Percentiles rank a stretch among this genome's conserved stretches.
Conservation (phyloP, 352 stramenopile genomes). For the Globisporangium alternatum region DNA sequence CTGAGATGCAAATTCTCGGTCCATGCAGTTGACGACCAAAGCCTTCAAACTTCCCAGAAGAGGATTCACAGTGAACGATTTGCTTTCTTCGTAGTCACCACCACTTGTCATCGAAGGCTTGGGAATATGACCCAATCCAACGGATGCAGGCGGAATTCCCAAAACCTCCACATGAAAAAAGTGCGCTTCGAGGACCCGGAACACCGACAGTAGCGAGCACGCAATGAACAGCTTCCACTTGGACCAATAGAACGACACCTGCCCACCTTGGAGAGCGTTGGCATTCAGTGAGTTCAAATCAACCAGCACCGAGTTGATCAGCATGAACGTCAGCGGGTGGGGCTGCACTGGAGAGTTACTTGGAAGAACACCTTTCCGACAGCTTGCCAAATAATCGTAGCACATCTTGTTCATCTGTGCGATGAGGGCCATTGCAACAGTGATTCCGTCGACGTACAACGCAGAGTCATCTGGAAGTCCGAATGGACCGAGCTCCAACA, state of each 20-base stretch:
- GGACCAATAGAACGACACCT: constrained; percentile 23
- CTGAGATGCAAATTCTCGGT: constrained; percentile 19
- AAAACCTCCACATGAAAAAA: constrained; percentile 86
- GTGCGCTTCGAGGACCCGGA: constrained; percentile 74
- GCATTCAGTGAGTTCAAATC: constrained; percentile 35
- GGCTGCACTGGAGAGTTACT: constrained; percentile 66
- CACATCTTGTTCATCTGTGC: constrained; percentile 65
- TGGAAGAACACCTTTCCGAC: constrained; percentile 57
- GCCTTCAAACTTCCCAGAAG: constrained; percentile 71
- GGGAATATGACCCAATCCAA: constrained; percentile 73
- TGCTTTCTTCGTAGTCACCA: constrained; percentile 19
- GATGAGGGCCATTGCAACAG: constrained; percentile 53
- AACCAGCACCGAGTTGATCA: constrained; percentile 79
- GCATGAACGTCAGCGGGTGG: constrained; percentile 85
- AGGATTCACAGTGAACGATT: constrained; percentile 39
- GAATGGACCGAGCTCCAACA: constrained; percentile 69
- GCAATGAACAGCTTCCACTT: constrained; percentile 68
- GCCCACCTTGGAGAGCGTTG: constrained; percentile 18
- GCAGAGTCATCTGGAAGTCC: constrained; percentile 32
- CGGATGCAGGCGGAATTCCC: constrained; percentile 71
- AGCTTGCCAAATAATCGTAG: constrained; percentile 73
- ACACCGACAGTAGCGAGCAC: constrained; percentile 57
- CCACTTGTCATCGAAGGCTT: constrained; percentile 12
- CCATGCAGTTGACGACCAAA: constrained; percentile 54
- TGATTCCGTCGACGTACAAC: constrained; percentile 45